Conservation (phyloP, 1,139 yeast species). For the Wickerhamomyces sp. region DNA sequence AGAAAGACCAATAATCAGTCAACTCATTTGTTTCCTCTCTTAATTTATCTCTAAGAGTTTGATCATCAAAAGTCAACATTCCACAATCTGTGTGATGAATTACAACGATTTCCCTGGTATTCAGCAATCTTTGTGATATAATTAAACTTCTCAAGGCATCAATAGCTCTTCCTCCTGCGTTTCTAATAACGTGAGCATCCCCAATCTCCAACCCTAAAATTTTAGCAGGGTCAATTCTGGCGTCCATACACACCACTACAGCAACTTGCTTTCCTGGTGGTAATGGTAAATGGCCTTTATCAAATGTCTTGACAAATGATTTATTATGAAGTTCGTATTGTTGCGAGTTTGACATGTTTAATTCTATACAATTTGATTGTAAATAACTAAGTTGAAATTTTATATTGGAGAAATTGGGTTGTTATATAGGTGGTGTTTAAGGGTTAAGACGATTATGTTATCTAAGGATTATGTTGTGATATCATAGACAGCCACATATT, state of each 20-base stretch:
- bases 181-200: slow-evolving; percentile 42
- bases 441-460: too few species aligned
- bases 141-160: slow-evolving; percentile 39
- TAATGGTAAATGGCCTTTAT: background rate
- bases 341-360: slow-evolving; percentile 5
- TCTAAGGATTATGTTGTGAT: too few species aligned
- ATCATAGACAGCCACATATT: too few species aligned
- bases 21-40: slow-evolving; percentile 29
- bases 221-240: slow-evolving; percentile 39
- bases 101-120: slow-evolving; percentile 36
- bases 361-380: background rate
- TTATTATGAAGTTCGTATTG: slow-evolving; percentile 1
- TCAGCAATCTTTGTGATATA: slow-evolving; percentile 34
- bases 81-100: slow-evolving; percentile 42
- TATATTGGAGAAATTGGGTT: background rate
- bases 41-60: slow-evolving; percentile 27
- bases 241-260: slow-evolving; percentile 43
- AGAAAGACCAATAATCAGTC: slow-evolving; percentile 30
- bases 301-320: background rate
- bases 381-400: too few species aligned
- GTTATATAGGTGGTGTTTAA: too few species aligned
- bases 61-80: slow-evolving; percentile 38
- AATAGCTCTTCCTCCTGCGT: slow-evolving; percentile 41
- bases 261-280: slow-evolving; percentile 32
- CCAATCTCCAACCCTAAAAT: slow-evolving; percentile 39